Evolutionary conservation across 345 rosid genomes (phyloP), one percentile per base, ranked within the genome.

Genomic region (Eucalyptus tenuipes): DNA sequence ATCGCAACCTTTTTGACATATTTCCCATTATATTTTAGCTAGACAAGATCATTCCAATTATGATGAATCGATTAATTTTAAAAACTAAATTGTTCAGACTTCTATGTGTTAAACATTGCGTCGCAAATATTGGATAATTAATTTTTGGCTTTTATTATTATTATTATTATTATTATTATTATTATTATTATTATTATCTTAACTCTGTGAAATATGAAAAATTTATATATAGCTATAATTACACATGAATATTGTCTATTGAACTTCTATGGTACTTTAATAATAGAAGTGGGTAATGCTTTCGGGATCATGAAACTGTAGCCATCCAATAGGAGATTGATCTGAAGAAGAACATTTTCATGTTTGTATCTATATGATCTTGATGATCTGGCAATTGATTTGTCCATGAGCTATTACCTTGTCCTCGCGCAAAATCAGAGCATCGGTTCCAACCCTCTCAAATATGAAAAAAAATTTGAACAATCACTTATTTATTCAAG

Each of bases 1-100:
- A 59, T 27, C 4, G 68, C 14, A 20, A 0, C 4, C 66, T 3
- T 25, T 25, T 59, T 59, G 29, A 0, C 13, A 6, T 27, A 59
- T 11, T 10, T 59, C 66, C 29, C 31, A 12, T 27, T 50, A 0
- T 50, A 50, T 50, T 50, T 8, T 50, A 16, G 22, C 22, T 50
- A 50, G 20, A 50, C 22, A 7, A 50, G 53, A 17, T 50, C 53
- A 50, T 50, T 50, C 53, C 53, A 1, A 50, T 3, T 50, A 50
- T 0, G 2, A 0, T 0, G 2, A 50, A 16, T 50, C 20, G 7
- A 64, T 64, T 64, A 14, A 50, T 29, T 64, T 7, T 16, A 31
- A 0, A 8, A 16, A 15, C 22, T 66, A 7, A 13, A 7, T 2
- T 64, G 1, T 64, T 7, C 3, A 13, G 53, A 13, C 17, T 15